These are phyloP conservation scores for Alternaria atra DNA, from an alignment of 2,329 filamentous ascomycete genomes.

Conservation along the genomic window DNA sequence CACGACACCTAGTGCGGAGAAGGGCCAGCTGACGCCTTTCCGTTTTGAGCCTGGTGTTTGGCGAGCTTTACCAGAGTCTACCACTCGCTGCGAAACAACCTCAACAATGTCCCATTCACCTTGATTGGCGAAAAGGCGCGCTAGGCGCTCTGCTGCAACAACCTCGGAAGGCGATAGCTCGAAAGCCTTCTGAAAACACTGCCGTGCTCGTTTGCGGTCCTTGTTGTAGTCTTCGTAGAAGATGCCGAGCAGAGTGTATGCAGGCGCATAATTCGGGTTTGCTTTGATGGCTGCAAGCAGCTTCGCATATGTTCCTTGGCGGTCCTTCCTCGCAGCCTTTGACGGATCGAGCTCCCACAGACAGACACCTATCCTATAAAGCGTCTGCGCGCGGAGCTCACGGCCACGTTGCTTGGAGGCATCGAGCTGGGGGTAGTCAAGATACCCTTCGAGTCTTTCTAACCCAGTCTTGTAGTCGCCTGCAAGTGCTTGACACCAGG, in stretches of 20 bases:
- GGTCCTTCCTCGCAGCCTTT: constrained; percentile 77
- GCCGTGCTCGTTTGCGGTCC: constrained; percentile 85
- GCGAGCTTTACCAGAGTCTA: constrained; percentile 92
- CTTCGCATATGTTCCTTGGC: constrained; percentile 81
- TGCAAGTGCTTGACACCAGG: constrained; percentile 88
- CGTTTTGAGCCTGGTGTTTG: constrained; percentile 92
- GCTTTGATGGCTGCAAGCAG: constrained; percentile 86
- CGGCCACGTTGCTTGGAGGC: constrained; percentile 66
- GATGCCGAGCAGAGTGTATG: constrained; percentile 88
- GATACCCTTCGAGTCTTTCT: constrained; percentile 73
- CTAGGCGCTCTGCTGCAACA: constrained; percentile 84
- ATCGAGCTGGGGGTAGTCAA: constrained; percentile 67
- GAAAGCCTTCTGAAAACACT: constrained; percentile 95
- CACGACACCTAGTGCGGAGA: constrained; percentile 89
- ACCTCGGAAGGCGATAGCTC: constrained; percentile 90
- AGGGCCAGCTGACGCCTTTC: constrained; percentile 94
- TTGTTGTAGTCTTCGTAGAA: constrained; percentile 92
- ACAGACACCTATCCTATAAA: constrained; percentile 87
- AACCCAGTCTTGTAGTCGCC: constrained; percentile 76
- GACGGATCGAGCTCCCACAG: constrained; percentile 85
- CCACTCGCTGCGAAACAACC: constrained; percentile 85
- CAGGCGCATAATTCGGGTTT: constrained; percentile 85
- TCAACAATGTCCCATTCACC: constrained; percentile 98
- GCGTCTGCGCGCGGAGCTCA: constrained; percentile 82
- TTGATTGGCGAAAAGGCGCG: constrained; percentile 84